Conservation (phyloP, 176 grass and related monocot species). For the Ensete glaucum region DNA sequence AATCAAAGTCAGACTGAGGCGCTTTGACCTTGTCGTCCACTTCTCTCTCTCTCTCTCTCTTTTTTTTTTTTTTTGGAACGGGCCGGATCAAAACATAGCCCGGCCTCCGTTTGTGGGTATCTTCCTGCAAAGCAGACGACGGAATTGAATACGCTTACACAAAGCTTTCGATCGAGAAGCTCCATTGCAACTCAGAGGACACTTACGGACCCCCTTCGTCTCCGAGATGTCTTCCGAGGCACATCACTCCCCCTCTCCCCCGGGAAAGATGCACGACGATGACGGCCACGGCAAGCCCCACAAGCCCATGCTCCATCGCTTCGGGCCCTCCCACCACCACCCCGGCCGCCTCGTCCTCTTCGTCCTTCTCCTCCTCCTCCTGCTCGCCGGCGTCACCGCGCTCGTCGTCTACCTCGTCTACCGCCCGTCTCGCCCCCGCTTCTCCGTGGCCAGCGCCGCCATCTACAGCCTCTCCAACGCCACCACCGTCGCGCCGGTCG, state of each 20-base stretch:
- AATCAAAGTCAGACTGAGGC: no score
- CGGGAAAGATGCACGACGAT: not conserved
- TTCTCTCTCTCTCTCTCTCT: no score
- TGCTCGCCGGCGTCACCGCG: constrained; percentile 43
- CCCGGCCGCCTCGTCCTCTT: constrained; percentile 47
- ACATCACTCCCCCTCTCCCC: not conserved
- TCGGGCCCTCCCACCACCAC: not conserved
- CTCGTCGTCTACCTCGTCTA: constrained; percentile 43
- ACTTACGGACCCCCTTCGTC: no score
- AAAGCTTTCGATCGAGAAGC: no score
- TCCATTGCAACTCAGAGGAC: no score
- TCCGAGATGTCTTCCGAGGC: not conserved
- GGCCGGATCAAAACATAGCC: no score
- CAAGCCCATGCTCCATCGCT: not conserved
- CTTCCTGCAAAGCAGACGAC: no score
- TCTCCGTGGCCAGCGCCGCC: not conserved
- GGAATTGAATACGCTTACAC: no score
- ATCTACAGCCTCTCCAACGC: not conserved
- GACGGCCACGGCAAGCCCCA: not conserved
- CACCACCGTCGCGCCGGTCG: not conserved
- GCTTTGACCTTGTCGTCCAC: no score
- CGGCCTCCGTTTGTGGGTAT: no score
- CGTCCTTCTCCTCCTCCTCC: constrained; percentile 46
- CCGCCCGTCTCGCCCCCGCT: constrained; percentile 37
- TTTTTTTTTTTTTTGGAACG: no score